phyloP scores from a whole-genome alignment of 345 rosid genomes.

The Syzygium jambos region DNA sequence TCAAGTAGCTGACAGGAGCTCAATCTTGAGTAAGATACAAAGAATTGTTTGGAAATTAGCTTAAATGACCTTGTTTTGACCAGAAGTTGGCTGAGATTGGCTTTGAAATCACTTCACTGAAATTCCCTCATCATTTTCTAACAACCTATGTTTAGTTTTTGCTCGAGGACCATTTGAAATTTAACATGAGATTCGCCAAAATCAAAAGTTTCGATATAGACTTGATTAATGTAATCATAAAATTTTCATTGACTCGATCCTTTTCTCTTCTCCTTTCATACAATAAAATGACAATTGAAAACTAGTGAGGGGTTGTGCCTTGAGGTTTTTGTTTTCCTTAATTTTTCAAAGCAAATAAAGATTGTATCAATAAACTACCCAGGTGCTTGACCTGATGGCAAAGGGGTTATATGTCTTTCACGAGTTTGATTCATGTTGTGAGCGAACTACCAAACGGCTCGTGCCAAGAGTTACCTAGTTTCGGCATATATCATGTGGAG shows the following conservation, averaged over 20 bases:
- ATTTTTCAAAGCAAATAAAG: no score
- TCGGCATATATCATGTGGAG: rapidly evolving
- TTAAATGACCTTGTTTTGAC: not conserved
- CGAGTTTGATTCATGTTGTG: not conserved
- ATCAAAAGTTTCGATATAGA: no score
- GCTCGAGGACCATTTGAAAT: no score
- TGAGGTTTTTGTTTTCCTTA: no score
- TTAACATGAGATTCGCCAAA: no score
- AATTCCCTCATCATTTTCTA: not conserved
- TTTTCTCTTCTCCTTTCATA: no score
- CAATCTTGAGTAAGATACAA: not conserved
- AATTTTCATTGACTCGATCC: no score
- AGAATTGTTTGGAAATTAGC: not conserved
- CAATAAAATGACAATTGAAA: no score
- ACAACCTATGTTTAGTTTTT: not conserved
- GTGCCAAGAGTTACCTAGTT: rapidly evolving
- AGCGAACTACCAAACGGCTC: not conserved
- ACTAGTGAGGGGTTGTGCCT: no score
- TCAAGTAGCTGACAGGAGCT: not conserved
- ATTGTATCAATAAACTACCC: no score
- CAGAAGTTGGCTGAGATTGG: not conserved
- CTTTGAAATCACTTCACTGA: not conserved
- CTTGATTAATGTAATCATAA: no score
- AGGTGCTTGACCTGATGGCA: not conserved
- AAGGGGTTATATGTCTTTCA: not conserved